Evolutionary conservation across 305 asterid species (phyloP), one percentile per base, ranked within the genome.

Genomic region (Fraxinus sp.): DNA sequence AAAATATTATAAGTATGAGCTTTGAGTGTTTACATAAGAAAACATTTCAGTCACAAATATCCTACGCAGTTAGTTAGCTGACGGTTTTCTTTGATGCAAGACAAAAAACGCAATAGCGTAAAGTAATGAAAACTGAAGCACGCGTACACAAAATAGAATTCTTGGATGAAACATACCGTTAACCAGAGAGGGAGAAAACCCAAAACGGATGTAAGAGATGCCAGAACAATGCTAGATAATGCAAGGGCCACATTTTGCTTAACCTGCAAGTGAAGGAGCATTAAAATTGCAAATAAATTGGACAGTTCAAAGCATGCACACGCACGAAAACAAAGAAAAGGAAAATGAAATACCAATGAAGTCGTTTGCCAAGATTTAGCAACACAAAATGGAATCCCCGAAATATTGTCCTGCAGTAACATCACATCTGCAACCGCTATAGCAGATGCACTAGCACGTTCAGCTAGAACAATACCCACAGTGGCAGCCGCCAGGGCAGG

Each of bases 401-500:
- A 94, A 78, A 92, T 91, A 85, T 93, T 93, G 91, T 97, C 99
- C 87, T 94, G 99, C 62, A 97, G 93, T 89, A 97, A 88, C 85
- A 97, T 90, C 35, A 97, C 93, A 86, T 97, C 99, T 2, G 98
- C 98, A 77, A 94, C 99, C 76, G 97, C 98, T 86, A 97, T 87
- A 35, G 98, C 99, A 81, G 98, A 86, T 81, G 98, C 99, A 86
- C 98, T 94, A n/a, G 99, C 98, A 74, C 98, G 98, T 87, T 91
- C 96, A 7, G 98, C 98, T 57, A 97, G 94, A 82, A 97, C 99
- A 77, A 93, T 89, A 73, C 99, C 99, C 52, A 93, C 99, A 6
- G 94, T 91, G 57, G 99, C 95, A 78, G 99, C 98, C 82, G 99
- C 99, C 87, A 97, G 88, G 39, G 99, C 99, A 1, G 99, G 99